Conservation (phyloP, 1,284 basidiomycete genomes). For the Athelia sp. region DNA sequence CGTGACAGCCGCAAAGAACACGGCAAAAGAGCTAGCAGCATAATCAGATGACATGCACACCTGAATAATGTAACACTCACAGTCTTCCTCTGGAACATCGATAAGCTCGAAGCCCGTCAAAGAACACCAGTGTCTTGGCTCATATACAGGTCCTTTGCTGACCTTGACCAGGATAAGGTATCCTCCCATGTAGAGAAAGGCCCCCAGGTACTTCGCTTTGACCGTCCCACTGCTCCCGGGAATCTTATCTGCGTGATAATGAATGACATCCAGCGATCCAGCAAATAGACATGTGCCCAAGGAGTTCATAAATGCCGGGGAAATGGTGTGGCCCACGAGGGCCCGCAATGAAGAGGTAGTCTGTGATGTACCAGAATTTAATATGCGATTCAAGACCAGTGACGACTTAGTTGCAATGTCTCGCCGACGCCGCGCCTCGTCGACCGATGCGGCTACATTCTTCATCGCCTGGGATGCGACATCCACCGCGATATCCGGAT, state of each 20-base stretch:
- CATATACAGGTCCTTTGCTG: constrained; percentile 74
- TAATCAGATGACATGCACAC: constrained; percentile 6
- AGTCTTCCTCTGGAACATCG: constrained; percentile 67
- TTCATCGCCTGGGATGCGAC: constrained; percentile 60
- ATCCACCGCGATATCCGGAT: constrained; percentile 36
- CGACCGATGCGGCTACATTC: constrained; percentile 48
- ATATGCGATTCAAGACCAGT: constrained; percentile 66
- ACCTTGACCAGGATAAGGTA: constrained; percentile 87
- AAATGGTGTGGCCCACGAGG: constrained; percentile 29
- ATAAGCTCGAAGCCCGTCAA: constrained; percentile 66
- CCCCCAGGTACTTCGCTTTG: constrained; percentile 83
- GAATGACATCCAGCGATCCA: constrained; percentile 80
- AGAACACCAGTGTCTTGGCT: constrained; percentile 83
- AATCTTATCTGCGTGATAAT: constrained; percentile 44
- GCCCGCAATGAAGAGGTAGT: constrained; percentile 15
- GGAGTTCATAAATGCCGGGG: constrained; percentile 56
- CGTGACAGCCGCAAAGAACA: constrained; percentile 75
- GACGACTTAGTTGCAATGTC: constrained; percentile 65
- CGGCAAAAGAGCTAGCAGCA: constrained; percentile 60
- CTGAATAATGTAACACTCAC: constrained; percentile 31
- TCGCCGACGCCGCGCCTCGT: constrained; percentile 62
- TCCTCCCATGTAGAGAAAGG: constrained; percentile 81
- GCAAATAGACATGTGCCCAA: constrained; percentile 74
- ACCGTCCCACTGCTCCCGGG: constrained; percentile 39
- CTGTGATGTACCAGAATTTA: constrained; percentile 22